phyloP scores from a whole-genome alignment of 2,329 filamentous ascomycete genomes.

The Penicillium polonicum region DNA sequence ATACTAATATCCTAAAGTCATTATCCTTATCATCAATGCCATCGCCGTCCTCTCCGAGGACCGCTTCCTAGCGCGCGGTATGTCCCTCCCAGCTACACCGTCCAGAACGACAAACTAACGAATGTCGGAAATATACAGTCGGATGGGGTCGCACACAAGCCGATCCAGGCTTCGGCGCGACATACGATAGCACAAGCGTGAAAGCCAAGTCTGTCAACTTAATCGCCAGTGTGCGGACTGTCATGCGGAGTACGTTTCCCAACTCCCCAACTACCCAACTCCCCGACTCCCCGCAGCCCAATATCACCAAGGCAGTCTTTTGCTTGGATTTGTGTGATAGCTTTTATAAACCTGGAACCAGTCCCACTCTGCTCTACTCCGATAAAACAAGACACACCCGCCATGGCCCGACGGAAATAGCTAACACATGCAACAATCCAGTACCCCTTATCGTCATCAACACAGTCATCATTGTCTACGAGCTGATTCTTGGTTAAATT shows the following conservation, averaged over 20 bases:
- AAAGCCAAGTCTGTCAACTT: slow-evolving; percentile 86
- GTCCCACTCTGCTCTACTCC: background rate
- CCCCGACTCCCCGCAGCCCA: background rate
- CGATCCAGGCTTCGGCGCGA: slow-evolving; percentile 76
- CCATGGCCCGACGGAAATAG: background rate
- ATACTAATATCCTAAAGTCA: slow-evolving; percentile 52
- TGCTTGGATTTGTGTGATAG: background rate
- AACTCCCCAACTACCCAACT: background rate
- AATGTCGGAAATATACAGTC: slow-evolving; percentile 53
- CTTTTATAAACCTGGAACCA: background rate
- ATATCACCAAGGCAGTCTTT: background rate
- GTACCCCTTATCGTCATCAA: slow-evolving; percentile 85
- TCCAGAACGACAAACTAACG: slow-evolving; percentile 7
- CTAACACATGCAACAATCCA: slow-evolving; percentile 35
- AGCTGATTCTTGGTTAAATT: slow-evolving; percentile 68
- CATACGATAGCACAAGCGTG: slow-evolving; percentile 70
- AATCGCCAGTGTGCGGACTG: slow-evolving; percentile 82
- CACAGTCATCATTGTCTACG: slow-evolving; percentile 77
- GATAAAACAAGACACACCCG: background rate
- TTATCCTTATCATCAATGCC: slow-evolving; percentile 86
- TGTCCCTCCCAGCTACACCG: slow-evolving; percentile 13
- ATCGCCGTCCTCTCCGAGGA: slow-evolving; percentile 93
- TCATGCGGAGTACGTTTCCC: slow-evolving; percentile 78
- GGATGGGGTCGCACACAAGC: slow-evolving; percentile 66
- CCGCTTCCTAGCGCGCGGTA: slow-evolving; percentile 82